Percentiles rank a stretch among this genome's conserved stretches.
Evolutionary conservation across 352 stramenopile species (phyloP).

Genomic region (Pythium phragmitis): DNA sequence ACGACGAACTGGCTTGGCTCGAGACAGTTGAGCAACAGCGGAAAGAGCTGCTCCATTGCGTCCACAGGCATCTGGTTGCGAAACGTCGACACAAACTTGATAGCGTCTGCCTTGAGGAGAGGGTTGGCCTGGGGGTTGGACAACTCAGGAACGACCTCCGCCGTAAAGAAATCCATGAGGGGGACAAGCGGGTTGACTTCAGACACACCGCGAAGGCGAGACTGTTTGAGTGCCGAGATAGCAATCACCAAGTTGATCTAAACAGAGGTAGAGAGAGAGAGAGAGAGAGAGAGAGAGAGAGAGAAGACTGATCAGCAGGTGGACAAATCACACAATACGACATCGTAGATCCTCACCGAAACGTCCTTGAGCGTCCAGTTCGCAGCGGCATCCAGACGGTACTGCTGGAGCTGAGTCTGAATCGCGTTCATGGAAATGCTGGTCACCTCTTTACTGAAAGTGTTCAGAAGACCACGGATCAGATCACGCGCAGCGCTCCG

Average conservation of each 20-base stretch:
- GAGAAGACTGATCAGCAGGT: not conserved
- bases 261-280: not conserved
- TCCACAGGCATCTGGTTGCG: constrained; percentile 94
- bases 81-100: constrained; percentile 99
- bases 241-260: constrained; percentile 95
- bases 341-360: constrained; percentile 61
- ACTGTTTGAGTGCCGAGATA: constrained; percentile 94
- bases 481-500: constrained; percentile 95
- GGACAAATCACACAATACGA: not conserved
- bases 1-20: constrained; percentile 92
- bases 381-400: constrained; percentile 70
- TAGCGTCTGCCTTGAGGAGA: constrained; percentile 95
- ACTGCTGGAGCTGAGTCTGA: constrained; percentile 90
- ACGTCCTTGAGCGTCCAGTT: constrained; percentile 97
- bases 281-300: not conserved
- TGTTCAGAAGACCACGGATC: constrained; percentile 92
- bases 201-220: constrained; percentile 90
- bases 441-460: constrained; percentile 94
- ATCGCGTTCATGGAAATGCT: constrained; percentile 93
- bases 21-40: constrained; percentile 89
- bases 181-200: constrained; percentile 94
- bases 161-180: constrained; percentile 96
- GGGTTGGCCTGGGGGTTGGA: constrained; percentile 77
- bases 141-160: constrained; percentile 93
- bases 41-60: constrained; percentile 92